phyloP scores from a whole-genome alignment of 768 basidiomycete genomes.

The Nidularia sp. region DNA sequence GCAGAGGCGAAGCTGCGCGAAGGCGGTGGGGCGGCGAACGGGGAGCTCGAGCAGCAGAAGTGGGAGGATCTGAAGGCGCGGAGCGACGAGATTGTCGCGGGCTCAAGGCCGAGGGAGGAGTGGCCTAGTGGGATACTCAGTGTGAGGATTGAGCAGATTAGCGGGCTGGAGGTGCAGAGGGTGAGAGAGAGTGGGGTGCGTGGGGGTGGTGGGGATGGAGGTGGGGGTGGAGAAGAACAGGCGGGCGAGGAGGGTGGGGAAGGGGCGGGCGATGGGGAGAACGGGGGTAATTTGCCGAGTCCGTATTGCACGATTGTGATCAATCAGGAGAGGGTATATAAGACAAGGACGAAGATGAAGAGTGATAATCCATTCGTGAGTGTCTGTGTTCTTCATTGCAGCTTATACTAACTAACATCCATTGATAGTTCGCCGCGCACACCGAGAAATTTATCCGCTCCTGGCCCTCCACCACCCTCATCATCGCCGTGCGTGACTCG shows the following conservation, averaged over 20 bases:
- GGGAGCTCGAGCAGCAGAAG: slow-evolving; percentile 32
- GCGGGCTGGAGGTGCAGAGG: slow-evolving; percentile 57
- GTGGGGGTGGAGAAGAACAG: slow-evolving; percentile 41
- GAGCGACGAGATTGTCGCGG: slow-evolving; percentile 33
- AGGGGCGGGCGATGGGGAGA: slow-evolving; percentile 51
- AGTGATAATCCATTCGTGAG: slow-evolving; percentile 39
- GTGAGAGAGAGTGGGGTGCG: slow-evolving; percentile 45
- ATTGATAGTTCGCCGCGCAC: slow-evolving; percentile 48
- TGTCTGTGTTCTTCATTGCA: slow-evolving; percentile 2
- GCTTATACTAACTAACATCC: not conserved
- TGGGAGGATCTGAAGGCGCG: slow-evolving; percentile 29
- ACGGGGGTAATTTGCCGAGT: slow-evolving; percentile 58
- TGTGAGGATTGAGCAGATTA: slow-evolving; percentile 63
- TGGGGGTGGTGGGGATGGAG: slow-evolving; percentile 40
- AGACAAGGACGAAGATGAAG: slow-evolving; percentile 43
- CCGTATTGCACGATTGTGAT: slow-evolving; percentile 51
- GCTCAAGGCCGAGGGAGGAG: slow-evolving; percentile 49
- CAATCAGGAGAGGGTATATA: slow-evolving; percentile 40
- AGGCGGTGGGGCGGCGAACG: slow-evolving; percentile 15
- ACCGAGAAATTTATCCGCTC: slow-evolving; percentile 69
- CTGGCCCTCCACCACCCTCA: slow-evolving; percentile 54
- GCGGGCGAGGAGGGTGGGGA: slow-evolving; percentile 40
- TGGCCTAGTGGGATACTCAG: slow-evolving; percentile 68
- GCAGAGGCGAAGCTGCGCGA: slow-evolving; percentile 50
- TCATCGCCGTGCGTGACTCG: slow-evolving; percentile 63